Evolutionary conservation across 306 rosid species (phyloP).

Genomic region (Lablab purpureus): DNA sequence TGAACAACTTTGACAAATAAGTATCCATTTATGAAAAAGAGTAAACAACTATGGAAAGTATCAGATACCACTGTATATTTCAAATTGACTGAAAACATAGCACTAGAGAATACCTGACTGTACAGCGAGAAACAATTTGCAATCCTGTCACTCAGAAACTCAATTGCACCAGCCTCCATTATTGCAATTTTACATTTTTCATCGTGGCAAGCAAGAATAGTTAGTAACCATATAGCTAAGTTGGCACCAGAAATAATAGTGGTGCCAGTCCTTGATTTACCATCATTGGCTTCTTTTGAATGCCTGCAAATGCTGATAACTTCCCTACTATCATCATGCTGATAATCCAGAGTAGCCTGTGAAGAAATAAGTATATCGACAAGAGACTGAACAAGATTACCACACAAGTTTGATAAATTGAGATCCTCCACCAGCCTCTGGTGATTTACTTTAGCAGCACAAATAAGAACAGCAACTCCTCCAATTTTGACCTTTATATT

Average conservation of each 20-base stretch:
- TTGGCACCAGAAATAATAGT: constrained; percentile 67
- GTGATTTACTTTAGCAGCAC: constrained; percentile 90
- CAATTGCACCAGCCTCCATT: constrained; percentile 95
- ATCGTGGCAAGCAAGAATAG: constrained; percentile 88
- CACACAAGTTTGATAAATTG: constrained; percentile 63
- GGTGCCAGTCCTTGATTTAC: constrained; percentile 61
- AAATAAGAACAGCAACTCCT: constrained; percentile 86
- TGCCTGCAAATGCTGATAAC: constrained; percentile 76
- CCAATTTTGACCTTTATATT: constrained; percentile 78
- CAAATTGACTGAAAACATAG: constrained; percentile 28
- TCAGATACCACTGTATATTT: constrained; percentile 29
- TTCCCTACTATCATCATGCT: constrained; percentile 55
- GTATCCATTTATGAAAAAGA: constrained; percentile 30
- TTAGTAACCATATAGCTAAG: constrained; percentile 85
- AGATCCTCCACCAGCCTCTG: constrained; percentile 90
- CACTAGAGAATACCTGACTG: constrained; percentile 71
- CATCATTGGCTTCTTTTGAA: constrained; percentile 53
- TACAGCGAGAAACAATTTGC: constrained; percentile 70
- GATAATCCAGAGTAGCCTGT: constrained; percentile 56
- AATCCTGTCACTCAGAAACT: constrained; percentile 79
- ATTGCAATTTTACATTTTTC: constrained; percentile 75
- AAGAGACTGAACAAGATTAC: constrained; percentile 81
- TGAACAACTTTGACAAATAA: constrained; percentile 28
- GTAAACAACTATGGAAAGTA: constrained; percentile 26
- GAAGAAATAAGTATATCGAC: constrained; percentile 68